Evolutionary conservation across 106 monocot genomes (phyloP), one percentile per base, ranked within the genome.

Genomic region (Alisma plantagoaquatica): DNA sequence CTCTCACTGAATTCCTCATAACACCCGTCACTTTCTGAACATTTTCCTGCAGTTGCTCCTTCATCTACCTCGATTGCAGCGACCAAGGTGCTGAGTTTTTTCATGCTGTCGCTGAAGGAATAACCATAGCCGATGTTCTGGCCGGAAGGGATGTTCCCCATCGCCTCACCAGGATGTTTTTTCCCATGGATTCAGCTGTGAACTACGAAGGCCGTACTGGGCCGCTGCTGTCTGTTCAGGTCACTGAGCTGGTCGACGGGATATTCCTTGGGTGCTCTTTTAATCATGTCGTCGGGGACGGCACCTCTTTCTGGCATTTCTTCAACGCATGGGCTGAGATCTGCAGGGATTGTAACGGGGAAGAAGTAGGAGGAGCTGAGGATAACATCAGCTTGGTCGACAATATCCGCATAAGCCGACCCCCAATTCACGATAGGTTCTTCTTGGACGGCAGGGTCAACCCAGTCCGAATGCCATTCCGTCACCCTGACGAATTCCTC

Each of bases 291-390:
- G 67, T 56, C 31, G 72, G 41, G 6, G 77, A 77, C 61, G 77
- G 77, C 59, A 62, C 72, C 51, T 26, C 61, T 31, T 62, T 77
- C 44, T 77, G 77, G 77, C 47, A 72, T 41, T 67, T 77, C 61
- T 27, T 73, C 38, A 73, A 73, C 43, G 12, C 73, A 0, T 78
- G 78, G 78, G 62, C 78, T 2, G 60, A 59, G 31, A 63, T 78
- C 10, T 53, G 18, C 3, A 62, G 63, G 0, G 20, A 18, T 31
- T 38, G 61, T 0, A 3, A 3, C 16, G n/a, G n/a, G n/a, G n/a
- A n/a, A n/a, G n/a, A n/a, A n/a, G n/a, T n/a, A n/a, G n/a, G n/a
- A n/a, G n/a, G n/a, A n/a, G n/a, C n/a, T n/a, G n/a, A n/a, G n/a
- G n/a, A n/a, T n/a, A n/a, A n/a, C n/a, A n/a, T n/a, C n/a, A n/a